Percentiles rank a stretch among this genome's conserved stretches.
Evolutionary conservation across 202 grass and related monocot species (phyloP).

Genomic region (Setaria italica): DNA sequence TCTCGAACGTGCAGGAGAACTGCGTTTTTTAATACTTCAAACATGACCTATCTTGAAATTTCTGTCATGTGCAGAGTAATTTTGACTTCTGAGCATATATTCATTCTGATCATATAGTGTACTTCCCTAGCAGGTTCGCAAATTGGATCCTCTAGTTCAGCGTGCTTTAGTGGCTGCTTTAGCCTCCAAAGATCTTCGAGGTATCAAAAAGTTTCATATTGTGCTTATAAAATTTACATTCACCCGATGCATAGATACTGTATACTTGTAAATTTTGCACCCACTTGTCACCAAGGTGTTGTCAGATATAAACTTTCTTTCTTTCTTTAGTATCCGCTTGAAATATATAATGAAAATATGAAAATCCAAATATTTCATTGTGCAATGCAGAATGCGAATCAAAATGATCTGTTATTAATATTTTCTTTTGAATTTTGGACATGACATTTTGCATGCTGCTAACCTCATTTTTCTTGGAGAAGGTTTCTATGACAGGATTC

Average conservation of each 20-base stretch:
- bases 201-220: conserved; percentile 45
- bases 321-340: conserved; percentile 34
- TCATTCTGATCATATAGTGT: conserved; percentile 25
- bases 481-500: conserved; percentile 86
- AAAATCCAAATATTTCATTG: conserved; percentile 23
- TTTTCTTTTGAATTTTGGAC: conserved; percentile 2
- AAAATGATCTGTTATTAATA: conserved; percentile 1
- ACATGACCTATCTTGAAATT: conserved; percentile 9
- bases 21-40: neutral
- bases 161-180: conserved; percentile 68
- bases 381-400: neutral
- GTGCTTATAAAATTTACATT: neutral
- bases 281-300: neutral
- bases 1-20: too few relatives aligned
- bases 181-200: conserved; percentile 76
- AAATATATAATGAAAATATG: conserved; percentile 22
- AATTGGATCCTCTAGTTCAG: conserved; percentile 69
- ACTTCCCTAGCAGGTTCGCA: conserved; percentile 62
- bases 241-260: conserved; percentile 11
- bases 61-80: neutral
- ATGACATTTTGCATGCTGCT: conserved; percentile 31
- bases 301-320: conserved; percentile 9
- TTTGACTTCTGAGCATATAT: conserved; percentile 42
- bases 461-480: conserved; percentile 53
- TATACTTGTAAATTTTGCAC: neutral